phyloP scores from a whole-genome alignment of 2,329 filamentous ascomycete species.

The Saccharata proteae region DNA sequence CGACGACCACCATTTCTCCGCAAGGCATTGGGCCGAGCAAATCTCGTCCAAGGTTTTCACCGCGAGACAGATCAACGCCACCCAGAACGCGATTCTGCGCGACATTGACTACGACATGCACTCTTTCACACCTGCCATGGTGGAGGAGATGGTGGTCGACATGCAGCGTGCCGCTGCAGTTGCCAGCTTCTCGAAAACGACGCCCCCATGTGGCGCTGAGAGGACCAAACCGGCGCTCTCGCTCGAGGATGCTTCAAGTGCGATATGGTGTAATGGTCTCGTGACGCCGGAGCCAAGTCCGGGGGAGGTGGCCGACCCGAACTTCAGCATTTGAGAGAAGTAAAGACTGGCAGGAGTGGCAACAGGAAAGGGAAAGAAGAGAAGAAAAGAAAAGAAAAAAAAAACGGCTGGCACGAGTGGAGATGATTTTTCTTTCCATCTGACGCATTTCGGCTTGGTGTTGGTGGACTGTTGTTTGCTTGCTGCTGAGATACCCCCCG shows the following conservation, averaged over 20 bases:
- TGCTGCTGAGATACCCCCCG: too few relatives aligned
- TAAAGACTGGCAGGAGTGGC: too few relatives aligned
- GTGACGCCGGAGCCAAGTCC: conserved; percentile 29
- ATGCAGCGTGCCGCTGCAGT: conserved; percentile 16
- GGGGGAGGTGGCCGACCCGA: background rate
- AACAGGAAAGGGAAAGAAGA: too few relatives aligned
- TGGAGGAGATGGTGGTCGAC: conserved; percentile 18
- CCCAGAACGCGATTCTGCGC: conserved; percentile 20
- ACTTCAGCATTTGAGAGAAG: too few relatives aligned
- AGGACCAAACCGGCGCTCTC: conserved; percentile 13
- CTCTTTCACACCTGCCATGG: conserved; percentile 21
- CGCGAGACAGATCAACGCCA: conserved; percentile 19
- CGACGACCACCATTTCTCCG: conserved; percentile 18
- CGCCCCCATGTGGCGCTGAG: too few relatives aligned
- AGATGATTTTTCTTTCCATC: too few relatives aligned
- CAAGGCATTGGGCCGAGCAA: conserved; percentile 21
- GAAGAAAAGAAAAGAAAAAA: too few relatives aligned
- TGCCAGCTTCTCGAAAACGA: conserved; percentile 4
- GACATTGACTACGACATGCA: conserved; percentile 27
- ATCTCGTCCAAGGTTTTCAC: conserved; percentile 16
- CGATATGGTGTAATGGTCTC: conserved; percentile 20
- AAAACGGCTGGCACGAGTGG: too few relatives aligned
- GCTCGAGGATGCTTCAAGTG: conserved; percentile 15
- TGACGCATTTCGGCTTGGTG: too few relatives aligned
- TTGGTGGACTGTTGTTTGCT: too few relatives aligned